Base-by-base conservation (phyloP, 805 yeast genomes). In the Isabelozyma gotoi region DNA sequence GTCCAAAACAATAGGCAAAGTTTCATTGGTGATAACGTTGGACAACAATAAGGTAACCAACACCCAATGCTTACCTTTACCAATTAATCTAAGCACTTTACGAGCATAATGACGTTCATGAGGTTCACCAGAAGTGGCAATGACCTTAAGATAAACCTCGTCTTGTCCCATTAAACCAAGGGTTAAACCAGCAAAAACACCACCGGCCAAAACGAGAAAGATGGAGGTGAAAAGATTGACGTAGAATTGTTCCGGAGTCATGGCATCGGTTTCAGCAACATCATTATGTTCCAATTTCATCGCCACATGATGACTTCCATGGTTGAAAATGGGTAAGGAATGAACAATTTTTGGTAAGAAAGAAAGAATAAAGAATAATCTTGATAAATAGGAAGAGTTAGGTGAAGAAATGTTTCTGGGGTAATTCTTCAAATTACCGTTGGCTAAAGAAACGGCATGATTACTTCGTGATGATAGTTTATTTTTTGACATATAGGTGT, bases 111-210 rank as follows among this genome's bases (percentile, higher is more conserved):
- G 74, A 31, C 84, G 77, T 62, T 92, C 97, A 5, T 59, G 51
- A 1, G 74, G 62, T 11, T 84, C 82, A n/a, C 99, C 98, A n/a
- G 90, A 81, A 37, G 85, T 81, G 42, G 90, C 83, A 48, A 92
- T 85, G 10, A 92, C 99, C 64, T 88, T 92, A 48, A 92, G 74
- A 56, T 91, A 88, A 18, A 92, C 92, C 64, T 92, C 98, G 63
- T 92, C 98, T 65, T 92, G 98, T 52, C 98, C 98, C 99, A 92
- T 92, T 8, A 92, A 76, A 2, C 94, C 98, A 39, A 92, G 72
- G n/a, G 99, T 94, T 35, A 92, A 74, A 6, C 96, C 96, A 4
- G 96, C 96, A 73, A 88, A 88, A n/a, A 86, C 82, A 52, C 96
- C 96, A 45, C 96, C 96, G 3, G 85, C 71, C 29, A 88, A 56